These are phyloP conservation scores for Neoboletus brunneissimus DNA, from an alignment of 768 basidiomycete genomes.

Conservation along the genomic window DNA sequence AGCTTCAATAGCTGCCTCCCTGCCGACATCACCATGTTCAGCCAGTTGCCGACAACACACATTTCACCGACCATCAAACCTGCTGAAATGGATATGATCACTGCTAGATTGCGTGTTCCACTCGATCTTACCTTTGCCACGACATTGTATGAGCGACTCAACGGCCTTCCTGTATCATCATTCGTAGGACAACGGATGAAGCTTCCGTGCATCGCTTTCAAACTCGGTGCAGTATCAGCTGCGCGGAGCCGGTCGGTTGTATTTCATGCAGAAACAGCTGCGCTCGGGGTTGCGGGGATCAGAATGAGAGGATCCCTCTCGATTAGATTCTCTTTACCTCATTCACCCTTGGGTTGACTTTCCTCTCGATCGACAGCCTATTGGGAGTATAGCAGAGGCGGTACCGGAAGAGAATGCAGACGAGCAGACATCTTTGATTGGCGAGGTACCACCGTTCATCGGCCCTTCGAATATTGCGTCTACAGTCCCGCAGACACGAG, in stretches of 20 bases:
- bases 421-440: not conserved
- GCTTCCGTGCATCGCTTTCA: slow-evolving; percentile 10
- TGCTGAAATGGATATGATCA: not conserved
- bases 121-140: not conserved
- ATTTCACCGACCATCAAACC: not conserved
- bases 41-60: not conserved
- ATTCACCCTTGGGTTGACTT: slow-evolving; percentile 16
- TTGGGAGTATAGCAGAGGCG: not conserved
- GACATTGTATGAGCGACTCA: not conserved
- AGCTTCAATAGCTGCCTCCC: slow-evolving; percentile 7
- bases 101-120: not conserved
- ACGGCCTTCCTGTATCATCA: not conserved
- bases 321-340: not conserved
- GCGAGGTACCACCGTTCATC: too few relatives aligned
- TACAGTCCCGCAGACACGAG: not conserved
- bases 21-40: not conserved
- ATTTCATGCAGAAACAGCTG: not conserved
- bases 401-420: not conserved
- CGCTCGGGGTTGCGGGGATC: slow-evolving; percentile 10
- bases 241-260: not conserved
- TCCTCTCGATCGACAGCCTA: slow-evolving; percentile 3
- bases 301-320: slow-evolving; percentile 4
- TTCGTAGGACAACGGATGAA: not conserved
- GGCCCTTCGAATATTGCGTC: not conserved
- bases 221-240: not conserved